Evolutionary conservation across 768 basidiomycete species (phyloP), one percentile per base, ranked within the genome.

Genomic region (Vararia minispora): DNA sequence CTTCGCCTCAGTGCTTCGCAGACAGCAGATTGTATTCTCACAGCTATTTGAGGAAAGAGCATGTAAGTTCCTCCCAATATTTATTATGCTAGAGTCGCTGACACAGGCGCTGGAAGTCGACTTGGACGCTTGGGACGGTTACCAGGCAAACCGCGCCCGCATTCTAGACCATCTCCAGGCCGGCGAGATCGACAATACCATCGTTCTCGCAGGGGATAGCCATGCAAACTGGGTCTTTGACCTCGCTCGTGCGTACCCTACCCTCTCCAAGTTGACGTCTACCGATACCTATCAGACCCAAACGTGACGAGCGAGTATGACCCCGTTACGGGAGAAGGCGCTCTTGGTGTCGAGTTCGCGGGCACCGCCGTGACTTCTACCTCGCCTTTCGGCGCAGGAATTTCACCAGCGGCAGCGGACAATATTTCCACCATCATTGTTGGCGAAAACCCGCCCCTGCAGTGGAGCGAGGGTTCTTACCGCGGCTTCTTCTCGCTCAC

Each of bases 191-290:
- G 60, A 57, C 54, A 75, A 75, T 49, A 69, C 68, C 1, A 50
- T 75, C 41, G 65, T 76, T 37, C 58, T 76, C n/a, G 62, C 74
- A n/a, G 73, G 75, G 10, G 75, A 78, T 48, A 71, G 70, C 37
- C 74, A 77, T 47, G 71, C 71, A 4, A 74, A 73, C 50, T 75
- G 74, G 74, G 73, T 69, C 11, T 73, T 68, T 29, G 73, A 76
- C 47, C 60, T 73, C 12, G 65, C 69, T 26, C 66, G 71, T 70
- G 45, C 47, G 69, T 60, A 18, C 28, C 13, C 16, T 27, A 21
- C 30, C 7, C 28, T 1, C 26, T 24, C 6, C 18, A 9, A n/a
- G 20, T 38, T 10, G 16, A 25, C 13, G 33, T 7, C 27, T 32
- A 11, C 21, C 23, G 6, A 17, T 39, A 31, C 18, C 9, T 17